Base-by-base conservation (phyloP, 2,329 filamentous ascomycete genomes). In the Hymenoscyphus linearis region DNA sequence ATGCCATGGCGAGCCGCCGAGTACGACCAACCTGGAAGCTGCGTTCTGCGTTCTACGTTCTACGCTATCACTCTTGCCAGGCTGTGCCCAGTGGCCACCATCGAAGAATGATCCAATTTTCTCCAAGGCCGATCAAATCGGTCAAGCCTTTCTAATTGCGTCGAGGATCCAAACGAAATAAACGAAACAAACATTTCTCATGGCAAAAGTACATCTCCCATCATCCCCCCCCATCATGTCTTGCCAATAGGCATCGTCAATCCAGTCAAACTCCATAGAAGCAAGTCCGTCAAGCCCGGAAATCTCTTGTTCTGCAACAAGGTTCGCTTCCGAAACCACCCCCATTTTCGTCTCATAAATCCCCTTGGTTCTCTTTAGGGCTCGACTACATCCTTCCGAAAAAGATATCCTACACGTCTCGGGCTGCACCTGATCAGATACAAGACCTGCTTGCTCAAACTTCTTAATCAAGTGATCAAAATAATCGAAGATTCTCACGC, bases 401-500 rank as follows among this genome's bases (percentile, higher is more conserved):
- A 69, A 67, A 3, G 57, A 64, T 5, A 37, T n/a, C 14, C 47
- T 61, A 9, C 53, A 60, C 12, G 53, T 44, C 22, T 47, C 53
- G 10, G 34, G 27, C 37, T 69, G 66, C 18, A 27, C 55, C 3
- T 37, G 35, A 47, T 69, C 67, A 4, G 67, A 50, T 2, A 34
- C 37, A 1, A 55, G 54, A 4, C 67, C 66, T 9, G 61, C 64
- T n/a, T 64, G 27, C 12, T 60, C 57, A 12, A 67, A 67, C 5
- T 62, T 64, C 4, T 37, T 25, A 1, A 59, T 60, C 22, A 68
- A 18, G 6, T 62, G 55, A 25, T 66, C 62, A 25, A 67, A 64
- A 50, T 66, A 67, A 6, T 61, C 65, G 4, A 69, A 57, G 1
- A 77, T 53, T 57, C 74, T 63, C 2, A 75, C 67, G 1, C 64